These are phyloP conservation scores for Arthromyces matolae DNA, from an alignment of 768 basidiomycete genomes.

Conservation along the genomic window DNA sequence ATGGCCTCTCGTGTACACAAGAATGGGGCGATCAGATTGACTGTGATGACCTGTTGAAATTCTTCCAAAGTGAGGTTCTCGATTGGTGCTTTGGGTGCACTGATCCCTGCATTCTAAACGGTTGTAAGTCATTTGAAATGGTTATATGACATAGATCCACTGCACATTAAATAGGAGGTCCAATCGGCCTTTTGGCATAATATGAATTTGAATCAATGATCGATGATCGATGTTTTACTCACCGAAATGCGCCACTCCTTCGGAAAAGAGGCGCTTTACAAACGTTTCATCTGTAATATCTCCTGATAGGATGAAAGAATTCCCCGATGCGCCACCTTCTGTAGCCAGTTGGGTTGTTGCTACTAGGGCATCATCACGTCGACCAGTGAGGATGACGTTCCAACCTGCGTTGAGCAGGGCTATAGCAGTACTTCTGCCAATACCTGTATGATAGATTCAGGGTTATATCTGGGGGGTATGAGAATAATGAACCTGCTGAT, in stretches of 20 bases:
- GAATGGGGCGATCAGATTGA: constrained; percentile 72
- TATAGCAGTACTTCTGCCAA: constrained; percentile 66
- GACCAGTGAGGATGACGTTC: constrained; percentile 62
- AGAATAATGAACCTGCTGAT: constrained; percentile 13
- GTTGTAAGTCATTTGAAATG: too few species aligned
- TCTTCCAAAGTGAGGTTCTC: constrained; percentile 58
- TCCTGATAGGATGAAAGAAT: constrained; percentile 48
- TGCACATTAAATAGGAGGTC: constrained; percentile 81
- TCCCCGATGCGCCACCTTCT: constrained; percentile 19
- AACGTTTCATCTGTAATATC: constrained; percentile 64
- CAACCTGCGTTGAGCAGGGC: constrained; percentile 69
- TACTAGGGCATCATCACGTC: constrained; percentile 53
- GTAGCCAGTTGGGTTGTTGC: constrained; percentile 50
- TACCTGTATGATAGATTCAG: too few species aligned
- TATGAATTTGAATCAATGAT: not conserved
- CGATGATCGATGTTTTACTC: constrained; percentile 4
- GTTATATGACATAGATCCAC: not conserved
- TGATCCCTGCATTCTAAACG: constrained; percentile 78
- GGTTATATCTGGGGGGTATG: too few species aligned
- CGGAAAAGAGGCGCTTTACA: constrained; percentile 56
- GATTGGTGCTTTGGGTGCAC: constrained; percentile 44
- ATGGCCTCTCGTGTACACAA: constrained; percentile 77
- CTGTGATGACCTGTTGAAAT: constrained; percentile 62
- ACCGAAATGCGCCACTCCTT: constrained; percentile 57
- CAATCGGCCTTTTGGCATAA: constrained; percentile 55